These are phyloP conservation scores for Ceratobasidium sp. DNA, from an alignment of 1,284 basidiomycete species.

Conservation along the genomic window DNA sequence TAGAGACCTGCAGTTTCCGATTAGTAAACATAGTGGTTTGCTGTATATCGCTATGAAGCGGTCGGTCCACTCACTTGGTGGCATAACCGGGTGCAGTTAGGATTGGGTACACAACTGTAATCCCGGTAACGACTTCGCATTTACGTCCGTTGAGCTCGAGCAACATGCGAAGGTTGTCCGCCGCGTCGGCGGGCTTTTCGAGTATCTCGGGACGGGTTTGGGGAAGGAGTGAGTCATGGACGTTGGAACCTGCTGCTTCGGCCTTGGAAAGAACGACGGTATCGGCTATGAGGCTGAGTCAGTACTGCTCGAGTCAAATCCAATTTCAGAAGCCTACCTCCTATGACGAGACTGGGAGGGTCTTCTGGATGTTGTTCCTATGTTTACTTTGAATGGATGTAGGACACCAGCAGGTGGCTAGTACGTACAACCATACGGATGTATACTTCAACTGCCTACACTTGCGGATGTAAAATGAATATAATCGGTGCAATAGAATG, in stretches of 20 bases:
- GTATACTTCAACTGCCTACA: constrained; percentile 89
- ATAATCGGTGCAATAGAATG: neutral
- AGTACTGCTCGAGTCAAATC: neutral
- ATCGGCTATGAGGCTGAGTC: constrained; percentile 72
- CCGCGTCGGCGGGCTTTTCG: constrained; percentile 88
- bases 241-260: constrained; percentile 66
- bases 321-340: constrained; percentile 72
- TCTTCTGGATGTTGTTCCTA: constrained; percentile 80
- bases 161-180: constrained; percentile 91
- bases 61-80: constrained; percentile 70
- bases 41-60: constrained; percentile 19
- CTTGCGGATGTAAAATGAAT: neutral
- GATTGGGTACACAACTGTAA: constrained; percentile 86
- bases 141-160: constrained; percentile 86
- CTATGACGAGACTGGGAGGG: constrained; percentile 94
- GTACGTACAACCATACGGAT: constrained; percentile 81
- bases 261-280: constrained; percentile 91
- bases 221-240: constrained; percentile 66
- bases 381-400: constrained; percentile 13
- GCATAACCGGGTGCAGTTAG: constrained; percentile 88
- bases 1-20: constrained; percentile 70
- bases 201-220: constrained; percentile 76
- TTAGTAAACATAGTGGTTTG: neutral
- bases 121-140: constrained; percentile 93
- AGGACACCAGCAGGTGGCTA: neutral